Evolutionary conservation across 1,284 basidiomycete species (phyloP).

Genomic region (Leucoagaricus sp.): DNA sequence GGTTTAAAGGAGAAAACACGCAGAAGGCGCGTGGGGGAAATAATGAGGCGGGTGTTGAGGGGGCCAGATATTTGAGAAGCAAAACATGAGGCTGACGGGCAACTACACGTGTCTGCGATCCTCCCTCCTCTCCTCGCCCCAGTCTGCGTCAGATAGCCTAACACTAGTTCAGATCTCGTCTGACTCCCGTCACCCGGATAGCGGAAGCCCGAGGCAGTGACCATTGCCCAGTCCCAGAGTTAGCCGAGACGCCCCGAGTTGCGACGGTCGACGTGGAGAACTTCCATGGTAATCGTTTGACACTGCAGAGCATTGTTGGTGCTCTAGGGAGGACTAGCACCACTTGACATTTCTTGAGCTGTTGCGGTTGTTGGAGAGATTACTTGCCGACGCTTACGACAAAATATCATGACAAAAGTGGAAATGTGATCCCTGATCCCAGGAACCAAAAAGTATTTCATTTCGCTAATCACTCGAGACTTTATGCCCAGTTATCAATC

Average conservation of each 20-base stretch:
- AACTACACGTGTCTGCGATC: slow-evolving; percentile 8
- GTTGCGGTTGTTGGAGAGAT: not conserved
- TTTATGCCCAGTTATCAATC: slow-evolving; percentile 92
- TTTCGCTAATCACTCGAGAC: not conserved
- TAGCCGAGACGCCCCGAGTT: not conserved
- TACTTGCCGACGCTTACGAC: too few relatives aligned
- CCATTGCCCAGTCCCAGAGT: not conserved
- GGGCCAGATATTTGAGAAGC: slow-evolving; percentile 4
- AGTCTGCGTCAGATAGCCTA: not conserved
- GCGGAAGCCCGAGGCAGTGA: not conserved
- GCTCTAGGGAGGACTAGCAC: not conserved
- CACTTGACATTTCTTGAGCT: not conserved
- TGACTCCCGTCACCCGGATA: not conserved
- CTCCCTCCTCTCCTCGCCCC: not conserved
- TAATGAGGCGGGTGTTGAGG: not conserved
- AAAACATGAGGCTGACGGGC: slow-evolving; percentile 14
- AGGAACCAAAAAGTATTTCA: not conserved
- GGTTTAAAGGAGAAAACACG: slow-evolving; percentile 7
- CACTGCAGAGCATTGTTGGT: not conserved
- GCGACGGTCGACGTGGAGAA: not conserved
- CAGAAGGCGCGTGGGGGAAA: slow-evolving; percentile 7
- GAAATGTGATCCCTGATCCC: not conserved
- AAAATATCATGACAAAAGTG: not conserved
- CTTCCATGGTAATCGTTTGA: not conserved
- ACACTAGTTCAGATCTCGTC: not conserved